A percentile compares a stretch with the other conserved stretches of the same genome.
These are phyloP conservation scores for Diaporthe citriasiana DNA, from an alignment of 2,329 filamentous ascomycete species.

Conservation along the genomic window DNA sequence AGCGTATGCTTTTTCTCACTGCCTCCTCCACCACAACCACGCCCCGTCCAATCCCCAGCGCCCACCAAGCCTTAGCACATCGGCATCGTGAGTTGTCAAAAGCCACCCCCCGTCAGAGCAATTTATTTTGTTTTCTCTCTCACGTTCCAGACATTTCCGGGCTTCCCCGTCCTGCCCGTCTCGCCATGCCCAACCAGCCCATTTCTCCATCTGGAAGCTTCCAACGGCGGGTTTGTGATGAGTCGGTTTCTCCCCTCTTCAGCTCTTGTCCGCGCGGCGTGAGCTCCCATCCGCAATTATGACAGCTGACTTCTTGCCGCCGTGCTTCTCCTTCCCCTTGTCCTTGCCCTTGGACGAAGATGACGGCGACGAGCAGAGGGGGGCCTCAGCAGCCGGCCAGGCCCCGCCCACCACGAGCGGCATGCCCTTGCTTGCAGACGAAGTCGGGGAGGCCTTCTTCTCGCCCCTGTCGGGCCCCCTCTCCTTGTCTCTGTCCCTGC, in stretches of 20 bases:
- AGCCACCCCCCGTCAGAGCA: slow-evolving; percentile 14
- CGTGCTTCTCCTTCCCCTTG: slow-evolving; percentile 37
- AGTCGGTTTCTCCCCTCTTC: slow-evolving; percentile 15
- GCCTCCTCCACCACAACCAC: slow-evolving; percentile 14
- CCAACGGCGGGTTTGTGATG: slow-evolving; percentile 7
- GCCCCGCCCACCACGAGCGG: slow-evolving; percentile 37
- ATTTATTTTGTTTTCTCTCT: background rate
- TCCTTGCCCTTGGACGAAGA: slow-evolving; percentile 21
- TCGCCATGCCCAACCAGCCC: background rate
- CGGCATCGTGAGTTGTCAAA: slow-evolving; percentile 32
- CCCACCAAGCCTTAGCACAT: slow-evolving; percentile 24
- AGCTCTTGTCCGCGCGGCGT: slow-evolving; percentile 31
- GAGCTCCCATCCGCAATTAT: slow-evolving; percentile 41
- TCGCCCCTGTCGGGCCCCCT: slow-evolving; percentile 28
- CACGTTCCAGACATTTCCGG: background rate
- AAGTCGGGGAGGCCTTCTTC: slow-evolving; percentile 22
- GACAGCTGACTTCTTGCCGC: slow-evolving; percentile 37
- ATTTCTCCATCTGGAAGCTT: slow-evolving; percentile 18
- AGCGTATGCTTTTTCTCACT: slow-evolving; percentile 6
- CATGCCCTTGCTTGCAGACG: slow-evolving; percentile 24
- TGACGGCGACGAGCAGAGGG: slow-evolving; percentile 17
- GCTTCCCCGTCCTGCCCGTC: background rate
- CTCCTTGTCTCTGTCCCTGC: slow-evolving; percentile 38
- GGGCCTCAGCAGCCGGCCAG: slow-evolving; percentile 9
- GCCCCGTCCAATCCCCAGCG: slow-evolving; percentile 13